Conservation (phyloP, 2,329 filamentous ascomycete genomes). For the Coleophoma cylindrospora region DNA sequence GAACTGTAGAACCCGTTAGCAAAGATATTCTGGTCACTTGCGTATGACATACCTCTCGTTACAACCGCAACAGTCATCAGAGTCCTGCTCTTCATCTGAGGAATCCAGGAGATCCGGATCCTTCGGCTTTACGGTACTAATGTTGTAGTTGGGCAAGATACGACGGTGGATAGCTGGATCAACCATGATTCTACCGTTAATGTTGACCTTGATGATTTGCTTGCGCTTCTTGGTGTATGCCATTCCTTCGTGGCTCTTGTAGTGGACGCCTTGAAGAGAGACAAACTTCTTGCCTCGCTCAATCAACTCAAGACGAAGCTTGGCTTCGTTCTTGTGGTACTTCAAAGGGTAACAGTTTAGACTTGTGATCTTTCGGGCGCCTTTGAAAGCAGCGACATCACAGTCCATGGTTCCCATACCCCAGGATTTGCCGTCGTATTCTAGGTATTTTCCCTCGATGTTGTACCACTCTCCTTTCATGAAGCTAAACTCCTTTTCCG, state of each 20-base stretch:
- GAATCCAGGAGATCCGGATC: constrained; percentile 57
- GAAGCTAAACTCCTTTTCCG: constrained; percentile 64
- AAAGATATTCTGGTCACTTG: neutral
- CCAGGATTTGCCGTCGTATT: constrained; percentile 84
- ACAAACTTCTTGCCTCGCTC: constrained; percentile 84
- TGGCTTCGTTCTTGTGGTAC: constrained; percentile 70
- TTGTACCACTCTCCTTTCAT: constrained; percentile 71
- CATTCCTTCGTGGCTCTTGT: constrained; percentile 77
- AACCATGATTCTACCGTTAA: constrained; percentile 84
- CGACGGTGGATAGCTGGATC: constrained; percentile 78
- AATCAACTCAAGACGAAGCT: constrained; percentile 61
- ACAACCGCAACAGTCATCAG: constrained; percentile 35
- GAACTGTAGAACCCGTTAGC: constrained; percentile 3
- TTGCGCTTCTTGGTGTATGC: constrained; percentile 82
- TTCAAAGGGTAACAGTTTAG: constrained; percentile 72
- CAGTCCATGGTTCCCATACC: constrained; percentile 62
- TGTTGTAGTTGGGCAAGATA: constrained; percentile 80
- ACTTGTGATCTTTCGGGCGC: constrained; percentile 75
- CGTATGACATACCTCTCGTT: constrained; percentile 25
- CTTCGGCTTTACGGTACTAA: constrained; percentile 69
- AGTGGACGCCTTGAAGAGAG: constrained; percentile 74
- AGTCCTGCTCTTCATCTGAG: constrained; percentile 34
- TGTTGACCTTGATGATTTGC: constrained; percentile 70
- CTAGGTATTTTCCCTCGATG: constrained; percentile 74
- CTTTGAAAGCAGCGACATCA: constrained; percentile 72